These are phyloP conservation scores for Beauveria asiatica DNA, from an alignment of 2,329 filamentous ascomycete genomes.

Conservation along the genomic window DNA sequence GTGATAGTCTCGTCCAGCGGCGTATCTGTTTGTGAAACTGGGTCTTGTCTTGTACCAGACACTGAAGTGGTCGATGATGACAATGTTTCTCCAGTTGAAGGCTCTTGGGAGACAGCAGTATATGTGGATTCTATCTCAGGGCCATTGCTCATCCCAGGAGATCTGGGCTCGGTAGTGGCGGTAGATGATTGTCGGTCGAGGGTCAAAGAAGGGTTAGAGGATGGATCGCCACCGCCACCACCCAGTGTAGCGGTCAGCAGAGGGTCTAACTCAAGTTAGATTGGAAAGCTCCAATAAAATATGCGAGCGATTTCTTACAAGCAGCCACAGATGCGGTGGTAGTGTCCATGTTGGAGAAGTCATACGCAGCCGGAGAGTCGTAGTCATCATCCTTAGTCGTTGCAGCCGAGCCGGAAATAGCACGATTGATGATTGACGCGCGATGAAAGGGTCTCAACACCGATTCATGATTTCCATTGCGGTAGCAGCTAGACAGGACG, in stretches of 20 bases:
- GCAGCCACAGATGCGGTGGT: background rate
- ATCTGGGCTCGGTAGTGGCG: background rate
- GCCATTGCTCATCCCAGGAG: background rate
- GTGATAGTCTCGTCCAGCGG: background rate
- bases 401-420: background rate
- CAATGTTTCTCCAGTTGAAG: background rate
- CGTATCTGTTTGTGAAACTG: background rate
- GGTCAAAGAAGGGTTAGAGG: background rate
- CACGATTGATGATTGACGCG: background rate
- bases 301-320: background rate
- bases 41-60: background rate
- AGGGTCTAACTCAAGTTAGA: background rate
- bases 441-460: background rate
- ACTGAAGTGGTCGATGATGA: background rate
- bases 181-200: background rate
- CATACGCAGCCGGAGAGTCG: constrained; percentile 2
- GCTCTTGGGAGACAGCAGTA: background rate
- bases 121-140: constrained; percentile 5
- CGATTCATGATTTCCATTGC: background rate
- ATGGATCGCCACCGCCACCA: background rate
- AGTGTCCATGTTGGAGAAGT: background rate
- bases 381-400: background rate
- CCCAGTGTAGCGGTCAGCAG: background rate
- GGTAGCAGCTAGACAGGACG: background rate
- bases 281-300: too few relatives aligned